Conservation (phyloP, 257 asterid species). For the Parsonsia alboflavescens region DNA sequence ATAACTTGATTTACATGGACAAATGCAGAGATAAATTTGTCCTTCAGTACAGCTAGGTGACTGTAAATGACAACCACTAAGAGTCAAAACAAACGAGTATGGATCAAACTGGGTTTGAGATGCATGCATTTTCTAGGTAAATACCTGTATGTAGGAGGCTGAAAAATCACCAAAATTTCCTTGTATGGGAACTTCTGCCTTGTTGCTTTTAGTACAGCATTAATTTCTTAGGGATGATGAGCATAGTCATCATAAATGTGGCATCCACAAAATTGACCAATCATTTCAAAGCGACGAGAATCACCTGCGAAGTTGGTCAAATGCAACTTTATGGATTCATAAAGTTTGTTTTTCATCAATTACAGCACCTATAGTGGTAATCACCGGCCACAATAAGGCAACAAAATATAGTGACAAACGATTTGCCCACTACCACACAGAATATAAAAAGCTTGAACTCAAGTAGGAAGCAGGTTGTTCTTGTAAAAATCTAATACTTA, state of each 20-base stretch:
- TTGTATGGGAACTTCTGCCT: conserved; percentile 30
- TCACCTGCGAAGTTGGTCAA: conserved; percentile 28
- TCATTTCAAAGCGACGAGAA: conserved; percentile 35
- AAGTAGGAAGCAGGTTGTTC: not conserved
- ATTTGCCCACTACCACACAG: not conserved
- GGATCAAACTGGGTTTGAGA: not conserved
- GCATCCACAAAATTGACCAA: conserved; percentile 24
- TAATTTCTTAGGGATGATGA: conserved; percentile 38
- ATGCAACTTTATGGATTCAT: conserved; percentile 21
- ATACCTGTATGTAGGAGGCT: conserved; percentile 42
- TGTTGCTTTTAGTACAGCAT: conserved; percentile 34
- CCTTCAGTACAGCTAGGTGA: conserved; percentile 35
- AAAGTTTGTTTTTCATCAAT: conserved; percentile 20
- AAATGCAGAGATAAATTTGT: conserved; percentile 32
- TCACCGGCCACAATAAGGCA: conserved; percentile 22
- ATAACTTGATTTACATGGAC: conserved; percentile 30
- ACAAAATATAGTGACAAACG: not conserved
- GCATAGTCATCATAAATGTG: conserved; percentile 39
- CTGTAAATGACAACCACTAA: conserved; percentile 18
- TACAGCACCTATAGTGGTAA: conserved; percentile 29
- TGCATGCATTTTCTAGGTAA: not conserved
- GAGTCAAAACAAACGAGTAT: not conserved
- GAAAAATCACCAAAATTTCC: conserved; percentile 33
- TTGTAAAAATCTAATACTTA: not conserved
- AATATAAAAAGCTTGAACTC: not conserved